Evolutionary conservation across 2,329 filamentous ascomycete genomes (phyloP), one percentile per base, ranked within the genome.

Genomic region (Grosmannia clavigera): DNA sequence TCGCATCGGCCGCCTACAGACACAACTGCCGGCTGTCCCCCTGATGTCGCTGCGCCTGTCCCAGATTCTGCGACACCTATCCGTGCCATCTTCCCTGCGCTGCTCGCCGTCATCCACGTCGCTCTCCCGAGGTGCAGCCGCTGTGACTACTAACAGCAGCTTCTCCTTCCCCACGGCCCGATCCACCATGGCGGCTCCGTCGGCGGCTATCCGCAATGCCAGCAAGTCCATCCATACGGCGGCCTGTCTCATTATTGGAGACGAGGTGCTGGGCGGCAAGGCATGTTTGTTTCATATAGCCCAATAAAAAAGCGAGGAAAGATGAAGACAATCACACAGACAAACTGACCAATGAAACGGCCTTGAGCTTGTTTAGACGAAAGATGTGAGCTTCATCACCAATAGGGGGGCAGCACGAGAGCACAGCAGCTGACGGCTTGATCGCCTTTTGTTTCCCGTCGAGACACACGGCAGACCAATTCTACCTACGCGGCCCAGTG

Each of bases 181-280:
- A 27, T 46, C 9, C 31, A 58, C 55, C 64, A 65, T 63, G 62
- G 60, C 60, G 22, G 55, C 57, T 29, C 40, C 62, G 33, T 61
- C 63, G 16, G 53, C 57, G 25, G 59, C 59, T 29, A 53, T 40
- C 2, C 59, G 51, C 54, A 64, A 65, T 29, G 58, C 56, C 10
- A 52, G 58, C 65, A 67, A 67, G 69, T 84, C 81, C 62, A 95
- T 97, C 66, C 85, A 90, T 70, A 96, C 92, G 55, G 94, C 92
- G 12, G 92, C 88, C 60, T 95, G 90, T 72, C 75, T 97, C 64
- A 91, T 99, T 62, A 97, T 99, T 67, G 92, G 92, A n/a, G 92
- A 97, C 74, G 92, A 96, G 73, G 91, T 97, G 5, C 79, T 97
- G 4, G 92, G 91, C 27, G 92, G 94, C 67, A 97, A 97, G 86